Conservation (phyloP, 2,329 filamentous ascomycete species). For the Nemania serpens region DNA sequence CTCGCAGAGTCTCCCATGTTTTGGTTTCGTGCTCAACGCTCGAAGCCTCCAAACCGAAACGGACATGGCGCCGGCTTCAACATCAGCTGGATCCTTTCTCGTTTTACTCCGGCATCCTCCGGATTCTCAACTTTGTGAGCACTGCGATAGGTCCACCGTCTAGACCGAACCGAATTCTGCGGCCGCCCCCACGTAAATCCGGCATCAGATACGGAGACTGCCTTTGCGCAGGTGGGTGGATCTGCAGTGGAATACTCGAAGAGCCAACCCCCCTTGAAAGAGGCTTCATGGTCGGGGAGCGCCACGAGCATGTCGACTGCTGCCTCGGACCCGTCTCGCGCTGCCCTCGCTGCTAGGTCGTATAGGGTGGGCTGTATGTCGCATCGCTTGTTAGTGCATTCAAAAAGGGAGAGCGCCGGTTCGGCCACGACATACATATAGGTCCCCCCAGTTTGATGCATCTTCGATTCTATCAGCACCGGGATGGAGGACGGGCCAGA, state of each 20-base stretch:
- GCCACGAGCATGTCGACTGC: conserved; percentile 16
- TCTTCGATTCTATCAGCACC: neutral
- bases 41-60: no score
- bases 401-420: neutral
- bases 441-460: conserved; percentile 5
- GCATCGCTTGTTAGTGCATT: neutral
- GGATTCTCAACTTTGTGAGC: neutral
- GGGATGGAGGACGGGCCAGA: neutral
- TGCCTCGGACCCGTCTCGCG: neutral
- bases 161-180: conserved; percentile 3
- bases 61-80: no score
- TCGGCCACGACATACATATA: neutral
- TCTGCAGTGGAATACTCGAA: conserved; percentile 11
- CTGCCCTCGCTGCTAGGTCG: conserved; percentile 4
- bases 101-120: no score
- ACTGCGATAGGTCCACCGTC: conserved; percentile 8
- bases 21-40: no score
- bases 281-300: conserved; percentile 4
- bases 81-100: no score
- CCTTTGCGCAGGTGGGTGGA: neutral
- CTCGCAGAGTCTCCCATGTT: no score
- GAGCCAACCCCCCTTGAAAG: conserved; percentile 17
- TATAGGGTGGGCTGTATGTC: conserved; percentile 12
- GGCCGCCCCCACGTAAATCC: neutral
- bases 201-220: neutral